phyloP scores from a whole-genome alignment of 2,329 filamentous ascomycete genomes.

The Scedosporium minutisporum region DNA sequence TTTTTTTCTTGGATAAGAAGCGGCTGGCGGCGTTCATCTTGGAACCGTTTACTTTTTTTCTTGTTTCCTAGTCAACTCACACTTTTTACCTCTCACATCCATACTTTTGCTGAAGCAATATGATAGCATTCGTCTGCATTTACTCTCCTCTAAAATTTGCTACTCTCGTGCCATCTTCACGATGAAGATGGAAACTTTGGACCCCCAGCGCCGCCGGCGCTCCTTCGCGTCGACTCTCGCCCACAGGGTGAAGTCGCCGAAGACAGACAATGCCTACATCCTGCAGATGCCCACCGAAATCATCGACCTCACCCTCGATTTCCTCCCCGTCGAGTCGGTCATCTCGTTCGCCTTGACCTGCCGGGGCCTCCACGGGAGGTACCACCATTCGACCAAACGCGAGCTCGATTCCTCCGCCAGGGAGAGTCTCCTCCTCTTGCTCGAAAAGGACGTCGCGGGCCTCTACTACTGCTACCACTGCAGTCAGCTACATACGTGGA shows the following conservation, averaged over 20 bases:
- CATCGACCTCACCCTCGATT: constrained; percentile 3
- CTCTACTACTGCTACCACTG: constrained; percentile 5
- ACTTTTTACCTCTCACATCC: too few relatives aligned
- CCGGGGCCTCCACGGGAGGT: neutral
- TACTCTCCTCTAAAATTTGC: neutral
- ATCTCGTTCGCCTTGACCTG: constrained; percentile 8
- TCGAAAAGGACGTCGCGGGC: constrained; percentile 5
- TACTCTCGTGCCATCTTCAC: neutral
- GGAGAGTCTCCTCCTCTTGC: constrained; percentile 1
- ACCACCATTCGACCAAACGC: neutral
- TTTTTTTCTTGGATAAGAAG: neutral
- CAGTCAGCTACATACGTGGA: constrained; percentile 6
- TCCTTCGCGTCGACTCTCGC: neutral
- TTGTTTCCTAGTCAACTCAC: neutral
- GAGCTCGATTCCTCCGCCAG: neutral
- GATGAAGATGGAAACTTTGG: neutral
- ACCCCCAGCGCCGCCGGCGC: neutral
- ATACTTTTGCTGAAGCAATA: neutral
- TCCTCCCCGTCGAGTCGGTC: constrained; percentile 1
- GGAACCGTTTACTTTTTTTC: neutral
- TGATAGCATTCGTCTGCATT: neutral
- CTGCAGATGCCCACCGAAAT: constrained; percentile 7
- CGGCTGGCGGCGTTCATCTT: neutral
- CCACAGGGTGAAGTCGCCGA: neutral
- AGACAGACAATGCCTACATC: neutral